Base-by-base conservation (phyloP, 768 basidiomycete genomes). In the Astraeus odoratus region DNA sequence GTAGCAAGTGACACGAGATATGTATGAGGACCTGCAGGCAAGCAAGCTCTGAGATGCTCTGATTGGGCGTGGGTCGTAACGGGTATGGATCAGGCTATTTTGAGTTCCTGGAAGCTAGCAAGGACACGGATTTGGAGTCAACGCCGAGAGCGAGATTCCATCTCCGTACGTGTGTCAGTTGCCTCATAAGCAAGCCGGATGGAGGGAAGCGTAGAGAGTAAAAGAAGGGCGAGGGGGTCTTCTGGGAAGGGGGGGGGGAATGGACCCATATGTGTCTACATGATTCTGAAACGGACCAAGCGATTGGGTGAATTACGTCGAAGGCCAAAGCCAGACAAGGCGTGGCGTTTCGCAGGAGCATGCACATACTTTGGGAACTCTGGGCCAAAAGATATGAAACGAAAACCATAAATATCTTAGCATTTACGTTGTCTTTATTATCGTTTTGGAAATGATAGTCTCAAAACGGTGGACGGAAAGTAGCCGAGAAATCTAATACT, bases 31-130 rank as follows among this genome's bases (percentile, higher is more conserved):
- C n/a, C n/a, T n/a, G n/a, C n/a, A n/a, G n/a, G n/a, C n/a, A n/a
- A n/a, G n/a, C n/a, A n/a, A n/a, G n/a, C n/a, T n/a, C n/a, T n/a
- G n/a, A n/a, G n/a, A n/a, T n/a, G n/a, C n/a, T n/a, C n/a, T n/a
- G n/a, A n/a, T 7, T 38, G 38, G 25, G 38, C 24, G 25, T 16
- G 36, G 12, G 5, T 16, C 44, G n/a, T 5, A 7, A 15, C n/a
- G 24, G 18, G 19, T 24, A 43, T 26, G 36, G 47, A 52, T 46
- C 43, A 44, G 1, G 24, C 56, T 60, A 58, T 57, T 56, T 41
- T 47, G 25, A 54, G 47, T 35, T 18, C 9, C 19, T 9, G 23
- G 42, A 41, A 16, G 39, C 56, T 55, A 48, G 52, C 31, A 38
- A 38, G 42, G 29, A 55, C 49, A 39, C 53, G 31, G 35, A 37